Base-by-base conservation (phyloP, 345 rosid genomes). In the Murraya koenigii region DNA sequence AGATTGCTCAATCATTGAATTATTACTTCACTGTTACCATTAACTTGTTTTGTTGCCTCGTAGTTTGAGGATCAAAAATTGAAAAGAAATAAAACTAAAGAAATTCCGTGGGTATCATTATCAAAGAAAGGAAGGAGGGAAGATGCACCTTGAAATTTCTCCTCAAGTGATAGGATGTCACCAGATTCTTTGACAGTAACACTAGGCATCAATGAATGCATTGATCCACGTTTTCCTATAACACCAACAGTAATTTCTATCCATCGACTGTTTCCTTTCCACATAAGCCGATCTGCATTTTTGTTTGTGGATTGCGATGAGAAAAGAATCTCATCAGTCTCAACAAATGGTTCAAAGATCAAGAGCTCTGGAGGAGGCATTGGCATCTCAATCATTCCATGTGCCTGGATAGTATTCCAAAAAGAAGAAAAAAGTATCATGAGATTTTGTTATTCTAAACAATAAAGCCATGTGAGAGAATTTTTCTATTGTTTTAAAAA, bases 321-420 rank as follows among this genome's bases (percentile, higher is more conserved):
- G 84, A 93, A 70, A 73, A 83, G 72, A 67, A 95, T 86, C 71
- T 95, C 98, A 85, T 93, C 97, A 33, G 98, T 95, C 81, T 92
- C 95, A 70, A 93, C 86, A 78, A 93, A 95, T 68, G 98, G 95
- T 83, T 95, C 98, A 58, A 93, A 95, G 75, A 95, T 89, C 84
- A 95, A 78, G 74, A 55, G 77, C 81, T 93, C 92, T 49, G 98
- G 97, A 63, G 96, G 87, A 81, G 96, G 91, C 77, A 83, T 90
- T 68, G 99, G 97, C 99, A 95, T 95, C 90, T 95, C 99, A 76
- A 93, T 93, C 94, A 82, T 86, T 78, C 98, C 97, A 84, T 95
- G 98, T 28, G 88, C 88, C 99, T 95, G 74, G 20, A 69, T 56
- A 80, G 66, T 73, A 64, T 64, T 61, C 77, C 77, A 52, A 81